Evolutionary conservation across 371 early-diverging fungal species (phyloP), one percentile per base, ranked within the genome.

Genomic region (Saksenaea oblongispora): DNA sequence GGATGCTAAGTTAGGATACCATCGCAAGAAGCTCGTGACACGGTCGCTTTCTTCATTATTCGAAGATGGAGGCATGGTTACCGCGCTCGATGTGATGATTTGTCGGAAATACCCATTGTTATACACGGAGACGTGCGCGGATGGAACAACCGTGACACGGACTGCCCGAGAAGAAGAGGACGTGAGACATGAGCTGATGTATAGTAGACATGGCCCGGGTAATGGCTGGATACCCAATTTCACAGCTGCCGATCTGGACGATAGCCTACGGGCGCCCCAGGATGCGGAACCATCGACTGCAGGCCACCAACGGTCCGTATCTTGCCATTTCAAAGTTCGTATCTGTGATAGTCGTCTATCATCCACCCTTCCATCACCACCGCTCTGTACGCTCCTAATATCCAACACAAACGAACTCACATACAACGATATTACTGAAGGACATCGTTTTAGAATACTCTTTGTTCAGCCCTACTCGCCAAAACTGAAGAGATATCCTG

Each of bases 1-100:
- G 91, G 87, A 94, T 65, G 72, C 87, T 0, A 85, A 78, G 41
- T 74, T 94, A 8, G 94, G 94, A 1, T 87, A 83, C 55, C 77
- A 74, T 26, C 67, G 31, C 28, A 78, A 78, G 36, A 66, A 68
- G 13, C 47, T 81, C 0, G 73, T 86, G 34, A 70, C 71, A 34
- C 73, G 80, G 5, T 56, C 75, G 0, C 34, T 93, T 17, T 51
- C 71, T 0, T 65, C 70, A 3, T 61, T 91, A 4, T 59, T 64
- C 5, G 73, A 84, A 1, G 84, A 89, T 27, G 94, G 94, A 13
- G 93, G 94, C 1, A 56, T 76, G n/a, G 78, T 91, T 1, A 83
- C 89, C 2, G 81, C 79, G 7, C n/a, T 94, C 1, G 93, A 92
- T 70, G 80, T 90, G 0, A 62, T 92, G 17, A 67, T 93, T 0